Percentiles rank a stretch among this genome's conserved stretches.
Conservation (phyloP, 2,329 filamentous ascomycete genomes). For the Cercospora sp. region DNA sequence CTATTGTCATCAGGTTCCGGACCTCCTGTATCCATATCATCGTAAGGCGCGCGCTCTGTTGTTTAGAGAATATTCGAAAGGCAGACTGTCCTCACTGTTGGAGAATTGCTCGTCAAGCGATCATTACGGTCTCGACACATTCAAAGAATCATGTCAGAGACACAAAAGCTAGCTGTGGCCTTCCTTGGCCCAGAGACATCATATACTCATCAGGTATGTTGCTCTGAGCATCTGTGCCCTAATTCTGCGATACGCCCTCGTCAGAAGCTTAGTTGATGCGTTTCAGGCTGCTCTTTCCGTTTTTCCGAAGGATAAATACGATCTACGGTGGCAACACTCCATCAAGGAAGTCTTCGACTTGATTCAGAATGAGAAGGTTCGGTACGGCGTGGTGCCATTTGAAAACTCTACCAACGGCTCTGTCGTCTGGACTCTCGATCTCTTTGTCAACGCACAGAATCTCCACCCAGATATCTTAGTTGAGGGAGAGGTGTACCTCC, state of each 20-base stretch:
- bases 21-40: too few species aligned
- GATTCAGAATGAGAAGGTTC: conserved; percentile 65
- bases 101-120: neutral
- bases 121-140: too few species aligned
- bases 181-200: conserved; percentile 66
- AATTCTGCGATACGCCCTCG: neutral
- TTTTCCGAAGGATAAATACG: conserved; percentile 26
- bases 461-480: conserved; percentile 70
- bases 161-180: conserved; percentile 42
- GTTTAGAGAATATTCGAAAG: neutral
- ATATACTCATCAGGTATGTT: conserved; percentile 67
- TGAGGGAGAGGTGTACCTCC: conserved; percentile 79
- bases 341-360: conserved; percentile 73
- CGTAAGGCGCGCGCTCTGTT: neutral
- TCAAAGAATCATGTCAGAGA: conserved; percentile 6
- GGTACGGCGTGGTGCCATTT: conserved; percentile 83
- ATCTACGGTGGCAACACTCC: conserved; percentile 45
- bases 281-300: conserved; percentile 26
- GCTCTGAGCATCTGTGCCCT: neutral
- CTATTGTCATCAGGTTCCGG: neutral
- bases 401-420: conserved; percentile 95
- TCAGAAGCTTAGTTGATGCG: neutral
- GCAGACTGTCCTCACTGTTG: neutral
- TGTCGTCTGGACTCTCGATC: conserved; percentile 85
- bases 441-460: conserved; percentile 72